Conservation (phyloP, 2,329 filamentous ascomycete genomes). For the Didymella lethalis region DNA sequence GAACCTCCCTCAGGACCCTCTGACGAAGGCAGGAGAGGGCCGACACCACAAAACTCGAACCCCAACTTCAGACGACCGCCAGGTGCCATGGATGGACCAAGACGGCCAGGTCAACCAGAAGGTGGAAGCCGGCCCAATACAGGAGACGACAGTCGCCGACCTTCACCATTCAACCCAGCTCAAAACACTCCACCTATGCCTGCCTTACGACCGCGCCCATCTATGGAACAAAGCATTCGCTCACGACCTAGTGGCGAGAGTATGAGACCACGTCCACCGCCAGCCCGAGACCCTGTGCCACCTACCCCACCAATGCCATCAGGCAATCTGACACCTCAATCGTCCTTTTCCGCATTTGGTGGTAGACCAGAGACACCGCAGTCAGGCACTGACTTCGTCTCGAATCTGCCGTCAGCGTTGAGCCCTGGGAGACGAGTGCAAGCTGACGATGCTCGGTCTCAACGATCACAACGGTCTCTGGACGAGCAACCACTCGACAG, state of each 20-base stretch:
- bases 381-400: constrained; percentile 25
- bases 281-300: constrained; percentile 43
- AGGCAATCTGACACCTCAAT: constrained; percentile 51
- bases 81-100: constrained; percentile 32
- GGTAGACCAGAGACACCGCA: constrained; percentile 46
- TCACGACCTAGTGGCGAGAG: constrained; percentile 48
- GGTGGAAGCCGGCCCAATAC: constrained; percentile 38
- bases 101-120: constrained; percentile 33
- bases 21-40: constrained; percentile 30
- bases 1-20: constrained; percentile 23
- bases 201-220: constrained; percentile 42
- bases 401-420: constrained; percentile 31
- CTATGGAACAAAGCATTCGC: constrained; percentile 47
- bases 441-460: constrained; percentile 43
- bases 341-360: constrained; percentile 50
- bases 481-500: constrained; percentile 40
- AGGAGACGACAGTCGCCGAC: constrained; percentile 42
- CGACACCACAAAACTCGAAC: constrained; percentile 22
- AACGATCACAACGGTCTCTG: constrained; percentile 40
- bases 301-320: constrained; percentile 39
- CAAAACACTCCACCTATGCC: constrained; percentile 39
- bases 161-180: constrained; percentile 31
- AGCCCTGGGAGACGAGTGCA: constrained; percentile 40
- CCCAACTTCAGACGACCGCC: constrained; percentile 37
- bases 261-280: constrained; percentile 42